Percentiles rank a stretch among this genome's conserved stretches.
These are phyloP conservation scores for Penicillium sp. DNA, from an alignment of 2,329 filamentous ascomycete species.

Conservation along the genomic window DNA sequence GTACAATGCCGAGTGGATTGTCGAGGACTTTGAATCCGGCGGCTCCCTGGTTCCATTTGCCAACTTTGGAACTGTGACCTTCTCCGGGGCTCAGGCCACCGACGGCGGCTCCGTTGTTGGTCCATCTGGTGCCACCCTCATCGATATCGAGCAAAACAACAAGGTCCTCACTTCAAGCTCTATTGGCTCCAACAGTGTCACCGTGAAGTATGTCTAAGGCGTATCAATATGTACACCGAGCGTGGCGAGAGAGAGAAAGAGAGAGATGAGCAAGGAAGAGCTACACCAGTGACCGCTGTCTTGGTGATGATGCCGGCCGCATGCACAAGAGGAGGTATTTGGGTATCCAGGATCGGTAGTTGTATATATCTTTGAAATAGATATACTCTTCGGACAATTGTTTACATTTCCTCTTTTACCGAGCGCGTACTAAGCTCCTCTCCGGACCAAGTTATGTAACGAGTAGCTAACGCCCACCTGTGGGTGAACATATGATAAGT, in stretches of 20 bases:
- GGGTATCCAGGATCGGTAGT: neutral
- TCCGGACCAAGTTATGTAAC: neutral
- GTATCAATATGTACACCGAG: neutral
- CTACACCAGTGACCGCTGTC: neutral
- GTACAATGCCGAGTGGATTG: constrained; percentile 65
- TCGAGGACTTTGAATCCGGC: constrained; percentile 53
- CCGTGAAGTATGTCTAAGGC: constrained; percentile 28
- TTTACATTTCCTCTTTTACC: too few relatives aligned
- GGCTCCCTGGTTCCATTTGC: constrained; percentile 47
- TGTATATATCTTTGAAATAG: neutral
- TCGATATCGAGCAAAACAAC: constrained; percentile 50
- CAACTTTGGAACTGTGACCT: constrained; percentile 52
- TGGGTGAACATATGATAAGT: neutral
- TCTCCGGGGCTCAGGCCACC: constrained; percentile 45
- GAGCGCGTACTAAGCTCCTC: neutral
- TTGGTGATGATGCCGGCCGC: neutral
- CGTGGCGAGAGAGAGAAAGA: too few relatives aligned
- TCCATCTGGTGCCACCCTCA: constrained; percentile 42
- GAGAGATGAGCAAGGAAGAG: neutral
- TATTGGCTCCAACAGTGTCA: constrained; percentile 23
- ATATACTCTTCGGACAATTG: neutral
- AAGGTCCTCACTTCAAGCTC: constrained; percentile 39
- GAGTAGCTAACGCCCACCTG: neutral
- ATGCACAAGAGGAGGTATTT: neutral
- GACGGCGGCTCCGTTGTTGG: constrained; percentile 33